Evolutionary conservation across 257 asterid species (phyloP), one percentile per base, ranked within the genome.

Genomic region (Nicotiana tabacum): DNA sequence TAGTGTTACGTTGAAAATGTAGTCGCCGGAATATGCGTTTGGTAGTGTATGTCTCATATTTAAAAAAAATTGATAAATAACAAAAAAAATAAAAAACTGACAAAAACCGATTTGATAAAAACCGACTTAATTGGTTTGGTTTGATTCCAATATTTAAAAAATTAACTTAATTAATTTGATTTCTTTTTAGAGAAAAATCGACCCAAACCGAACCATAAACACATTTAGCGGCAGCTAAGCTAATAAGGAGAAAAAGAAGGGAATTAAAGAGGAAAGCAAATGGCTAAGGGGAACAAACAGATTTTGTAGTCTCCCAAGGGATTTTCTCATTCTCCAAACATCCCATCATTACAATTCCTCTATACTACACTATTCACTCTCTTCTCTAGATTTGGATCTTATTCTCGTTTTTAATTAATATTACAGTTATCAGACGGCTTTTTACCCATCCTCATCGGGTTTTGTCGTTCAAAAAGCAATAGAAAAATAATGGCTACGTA

Each of bases 221-320:
- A 24, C 27, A 24, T 24, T 24, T 24, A 24, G 1, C 27, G 92
- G 92, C 97, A 88, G 87, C 91, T 84, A 86, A 88, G 81, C 77
- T 82, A 53, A 74, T 57, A 83, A 82, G 77, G 78, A 24, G 37
- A 72, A 24, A 82, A 86, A 86, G 80, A 78, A 80, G 86, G 35
- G 67, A 65, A 83, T 84, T 79, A 17, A 30, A 43, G 66, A 16
- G 9, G 56, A 56, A 24, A 60, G 18, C 21, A 70, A 69, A 66
- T 77, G 81, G 58, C 46, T 51, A 76, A 21, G 85, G 85, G 88
- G 85, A 82, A 86, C 85, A 87, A 83, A 80, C 60, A 87, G 91
- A 91, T 93, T 90, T 89, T 91, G 93, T 93, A 90, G 91, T 84
- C 74, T 77, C 87, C 94, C 95, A 85, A 91, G 89, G 87, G 96